Percentiles rank a stretch among this genome's conserved stretches.
phyloP scores from a whole-genome alignment of 23 red algal genomes.

The Cyanidioschyzon merolae region DNA sequence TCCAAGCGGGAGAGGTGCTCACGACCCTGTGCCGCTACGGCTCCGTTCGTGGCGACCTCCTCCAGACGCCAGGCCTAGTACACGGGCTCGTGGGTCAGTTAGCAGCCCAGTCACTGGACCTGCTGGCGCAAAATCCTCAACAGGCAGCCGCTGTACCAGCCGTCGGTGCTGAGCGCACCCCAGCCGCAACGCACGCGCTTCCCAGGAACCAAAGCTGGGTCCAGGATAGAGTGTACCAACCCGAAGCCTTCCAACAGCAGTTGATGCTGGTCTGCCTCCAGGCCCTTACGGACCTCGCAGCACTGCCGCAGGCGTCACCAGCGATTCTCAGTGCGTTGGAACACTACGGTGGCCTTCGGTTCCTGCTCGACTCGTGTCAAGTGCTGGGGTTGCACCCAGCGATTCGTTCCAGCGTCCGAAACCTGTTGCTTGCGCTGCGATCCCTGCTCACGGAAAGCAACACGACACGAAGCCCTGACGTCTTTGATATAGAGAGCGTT shows the following conservation, averaged over 20 bases:
- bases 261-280: not conserved
- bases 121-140: not conserved
- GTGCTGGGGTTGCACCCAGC: not conserved
- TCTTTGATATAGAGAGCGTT: not conserved
- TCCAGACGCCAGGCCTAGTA: not conserved
- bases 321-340: not conserved
- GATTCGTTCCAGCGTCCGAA: not conserved
- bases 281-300: not conserved
- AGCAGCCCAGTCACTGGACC: slow-evolving; percentile 3
- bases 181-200: not conserved
- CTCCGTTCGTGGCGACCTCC: not conserved
- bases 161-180: not conserved
- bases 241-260: not conserved
- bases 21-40: not conserved
- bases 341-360: not conserved
- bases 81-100: not conserved
- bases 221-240: no score
- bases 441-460: not conserved
- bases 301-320: not conserved
- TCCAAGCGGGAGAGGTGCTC: not conserved
- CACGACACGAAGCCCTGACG: not conserved
- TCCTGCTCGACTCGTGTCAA: not conserved
- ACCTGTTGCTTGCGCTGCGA: not conserved
- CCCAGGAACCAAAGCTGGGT: no score
- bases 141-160: not conserved